Percentiles rank a stretch among this genome's conserved stretches.
Conservation (phyloP, 1,284 basidiomycete genomes). For the Cutaneotrichosporon curvatum region DNA sequence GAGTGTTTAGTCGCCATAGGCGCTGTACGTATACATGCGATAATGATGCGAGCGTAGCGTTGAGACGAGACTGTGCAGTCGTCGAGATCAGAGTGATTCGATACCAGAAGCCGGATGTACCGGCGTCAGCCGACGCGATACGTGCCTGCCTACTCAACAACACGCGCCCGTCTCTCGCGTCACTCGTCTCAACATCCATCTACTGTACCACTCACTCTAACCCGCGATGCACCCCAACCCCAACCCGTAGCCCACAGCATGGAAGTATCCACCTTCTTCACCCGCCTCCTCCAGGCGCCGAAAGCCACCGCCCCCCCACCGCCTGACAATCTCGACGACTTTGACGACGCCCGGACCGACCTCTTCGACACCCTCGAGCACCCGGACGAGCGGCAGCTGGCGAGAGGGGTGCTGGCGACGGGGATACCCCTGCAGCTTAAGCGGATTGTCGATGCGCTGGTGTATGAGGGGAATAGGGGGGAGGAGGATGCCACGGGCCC, state of each 20-base stretch:
- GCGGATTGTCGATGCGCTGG: constrained; percentile 78
- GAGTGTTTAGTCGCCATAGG: too few relatives aligned
- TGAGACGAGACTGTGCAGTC: too few relatives aligned
- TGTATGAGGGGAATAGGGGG: constrained; percentile 71
- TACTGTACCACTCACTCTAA: too few relatives aligned
- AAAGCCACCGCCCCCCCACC: constrained; percentile 17
- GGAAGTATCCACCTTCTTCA: constrained; percentile 41
- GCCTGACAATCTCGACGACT: constrained; percentile 31
- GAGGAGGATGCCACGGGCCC: constrained; percentile 78
- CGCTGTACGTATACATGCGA: too few relatives aligned
- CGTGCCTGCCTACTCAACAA: too few relatives aligned
- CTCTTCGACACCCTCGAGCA: constrained; percentile 32
- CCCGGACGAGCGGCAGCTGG: constrained; percentile 42
- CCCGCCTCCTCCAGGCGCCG: constrained; percentile 35
- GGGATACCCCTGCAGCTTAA: constrained; percentile 69
- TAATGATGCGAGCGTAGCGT: too few relatives aligned
- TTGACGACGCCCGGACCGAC: constrained; percentile 35
- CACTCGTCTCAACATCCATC: too few relatives aligned
- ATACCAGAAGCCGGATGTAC: too few relatives aligned
- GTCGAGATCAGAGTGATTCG: too few relatives aligned
- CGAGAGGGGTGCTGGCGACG: constrained; percentile 68
- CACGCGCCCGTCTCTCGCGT: too few relatives aligned
- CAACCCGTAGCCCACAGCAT: constrained; percentile 11
- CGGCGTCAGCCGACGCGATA: too few relatives aligned
- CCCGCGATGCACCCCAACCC: too few relatives aligned